A percentile compares a stretch with the other conserved stretches of the same genome.
These are phyloP conservation scores for Aspergillus carbonarius DNA, from an alignment of 2,329 filamentous ascomycete species.

Conservation along the genomic window DNA sequence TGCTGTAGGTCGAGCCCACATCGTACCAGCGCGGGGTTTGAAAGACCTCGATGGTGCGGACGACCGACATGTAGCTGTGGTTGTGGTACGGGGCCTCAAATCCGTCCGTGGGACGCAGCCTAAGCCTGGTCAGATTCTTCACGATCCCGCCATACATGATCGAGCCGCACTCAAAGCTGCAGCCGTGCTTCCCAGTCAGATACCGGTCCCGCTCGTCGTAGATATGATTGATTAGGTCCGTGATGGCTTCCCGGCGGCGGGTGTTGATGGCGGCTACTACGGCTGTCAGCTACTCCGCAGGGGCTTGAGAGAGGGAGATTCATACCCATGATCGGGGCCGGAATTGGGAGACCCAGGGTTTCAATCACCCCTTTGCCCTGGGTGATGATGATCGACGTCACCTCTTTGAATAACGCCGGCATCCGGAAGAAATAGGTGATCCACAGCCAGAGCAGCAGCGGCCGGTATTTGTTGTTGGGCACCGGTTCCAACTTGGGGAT, in stretches of 20 bases:
- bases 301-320: rapidly evolving
- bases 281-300: background rate
- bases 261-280: background rate
- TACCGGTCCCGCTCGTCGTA: background rate
- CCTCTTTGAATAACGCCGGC: background rate
- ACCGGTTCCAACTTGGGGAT: background rate
- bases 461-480: background rate
- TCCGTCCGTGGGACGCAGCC: background rate
- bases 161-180: background rate
- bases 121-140: background rate
- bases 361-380: background rate
- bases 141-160: background rate
- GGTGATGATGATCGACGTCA: background rate
- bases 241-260: background rate
- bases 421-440: background rate
- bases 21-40: background rate
- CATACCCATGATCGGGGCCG: background rate
- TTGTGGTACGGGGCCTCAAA: background rate
- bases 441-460: background rate
- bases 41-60: background rate
- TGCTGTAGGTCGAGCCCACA: background rate
- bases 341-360: background rate
- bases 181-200: background rate
- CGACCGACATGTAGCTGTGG: background rate
- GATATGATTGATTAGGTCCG: background rate